Evolutionary conservation across 2,329 filamentous ascomycete species (phyloP).

Genomic region (Scedosporium apiospermum): DNA sequence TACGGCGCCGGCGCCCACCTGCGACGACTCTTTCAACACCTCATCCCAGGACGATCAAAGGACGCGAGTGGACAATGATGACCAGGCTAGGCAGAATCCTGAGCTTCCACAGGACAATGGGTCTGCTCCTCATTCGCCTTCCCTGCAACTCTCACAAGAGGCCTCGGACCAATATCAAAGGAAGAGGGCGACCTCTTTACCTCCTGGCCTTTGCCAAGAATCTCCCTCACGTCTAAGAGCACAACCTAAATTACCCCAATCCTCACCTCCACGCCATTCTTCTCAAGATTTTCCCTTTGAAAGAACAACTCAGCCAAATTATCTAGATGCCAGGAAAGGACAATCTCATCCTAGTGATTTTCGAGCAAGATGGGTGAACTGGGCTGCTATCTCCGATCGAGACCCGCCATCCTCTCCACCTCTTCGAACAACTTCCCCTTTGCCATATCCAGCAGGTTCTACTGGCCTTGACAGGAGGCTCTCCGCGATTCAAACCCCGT

Average conservation of each 20-base stretch:
- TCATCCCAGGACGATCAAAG: neutral
- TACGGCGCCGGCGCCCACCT: too few relatives aligned
- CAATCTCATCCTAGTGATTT: neutral
- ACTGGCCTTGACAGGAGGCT: neutral
- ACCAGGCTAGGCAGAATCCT: neutral
- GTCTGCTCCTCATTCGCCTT: neutral
- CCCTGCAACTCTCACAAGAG: neutral
- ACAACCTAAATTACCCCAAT: neutral
- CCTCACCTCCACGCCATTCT: neutral
- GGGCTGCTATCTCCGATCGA: neutral
- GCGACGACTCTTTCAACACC: too few relatives aligned
- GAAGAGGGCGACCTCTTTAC: neutral
- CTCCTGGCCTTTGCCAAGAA: neutral
- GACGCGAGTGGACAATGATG: neutral
- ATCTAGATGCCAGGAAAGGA: neutral
- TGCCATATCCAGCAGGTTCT: neutral
- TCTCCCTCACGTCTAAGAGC: neutral
- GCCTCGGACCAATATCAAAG: neutral
- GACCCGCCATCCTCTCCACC: neutral
- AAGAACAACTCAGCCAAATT: neutral
- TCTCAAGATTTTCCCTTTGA: neutral
- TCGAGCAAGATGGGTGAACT: neutral
- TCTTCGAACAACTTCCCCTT: neutral
- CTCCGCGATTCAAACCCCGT: neutral
- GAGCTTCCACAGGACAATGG: neutral